phyloP scores from a whole-genome alignment of 805 yeast genomes.

The Wickerhamiella musiphila region DNA sequence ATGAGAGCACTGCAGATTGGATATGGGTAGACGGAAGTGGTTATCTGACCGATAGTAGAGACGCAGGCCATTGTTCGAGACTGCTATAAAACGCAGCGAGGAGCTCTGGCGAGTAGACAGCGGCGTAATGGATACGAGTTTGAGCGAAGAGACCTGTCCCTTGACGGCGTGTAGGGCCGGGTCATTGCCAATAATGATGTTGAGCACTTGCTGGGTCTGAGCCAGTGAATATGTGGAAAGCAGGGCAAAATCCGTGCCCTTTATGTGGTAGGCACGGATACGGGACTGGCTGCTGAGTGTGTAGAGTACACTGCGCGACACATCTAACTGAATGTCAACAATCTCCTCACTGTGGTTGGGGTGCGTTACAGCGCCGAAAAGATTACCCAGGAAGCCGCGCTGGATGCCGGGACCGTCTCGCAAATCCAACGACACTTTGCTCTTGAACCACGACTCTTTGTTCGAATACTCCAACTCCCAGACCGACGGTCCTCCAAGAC shows the following conservation, averaged over 20 bases:
- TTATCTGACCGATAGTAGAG: conserved; percentile 10
- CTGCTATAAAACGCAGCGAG: conserved; percentile 10
- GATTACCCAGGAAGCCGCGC: conserved; percentile 16
- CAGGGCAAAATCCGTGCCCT: conserved; percentile 15
- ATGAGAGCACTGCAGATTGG: conserved; percentile 1
- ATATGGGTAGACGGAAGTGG: background rate
- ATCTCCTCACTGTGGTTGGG: conserved; percentile 30
- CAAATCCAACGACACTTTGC: conserved; percentile 69
- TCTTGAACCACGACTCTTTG: conserved; percentile 72
- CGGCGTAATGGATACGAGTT: conserved; percentile 10
- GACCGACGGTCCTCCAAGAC: conserved; percentile 52
- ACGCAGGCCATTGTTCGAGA: conserved; percentile 12
- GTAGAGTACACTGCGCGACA: conserved; percentile 59
- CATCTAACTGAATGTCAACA: conserved; percentile 53
- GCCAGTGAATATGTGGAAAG: conserved; percentile 2
- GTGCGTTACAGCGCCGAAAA: conserved; percentile 5
- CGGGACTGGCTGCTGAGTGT: conserved; percentile 67
- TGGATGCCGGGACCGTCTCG: conserved; percentile 47
- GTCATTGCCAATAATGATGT: conserved; percentile 8
- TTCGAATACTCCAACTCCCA: conserved; percentile 81
- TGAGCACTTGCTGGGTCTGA: conserved; percentile 17
- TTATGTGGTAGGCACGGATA: conserved; percentile 60
- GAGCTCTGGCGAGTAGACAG: conserved; percentile 3
- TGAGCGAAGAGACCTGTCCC: background rate
- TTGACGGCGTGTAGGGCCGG: background rate